Percentiles rank a stretch among this genome's conserved stretches.
Evolutionary conservation across 1,284 basidiomycete genomes (phyloP).

Genomic region (Trichosporon coremiiforme): DNA sequence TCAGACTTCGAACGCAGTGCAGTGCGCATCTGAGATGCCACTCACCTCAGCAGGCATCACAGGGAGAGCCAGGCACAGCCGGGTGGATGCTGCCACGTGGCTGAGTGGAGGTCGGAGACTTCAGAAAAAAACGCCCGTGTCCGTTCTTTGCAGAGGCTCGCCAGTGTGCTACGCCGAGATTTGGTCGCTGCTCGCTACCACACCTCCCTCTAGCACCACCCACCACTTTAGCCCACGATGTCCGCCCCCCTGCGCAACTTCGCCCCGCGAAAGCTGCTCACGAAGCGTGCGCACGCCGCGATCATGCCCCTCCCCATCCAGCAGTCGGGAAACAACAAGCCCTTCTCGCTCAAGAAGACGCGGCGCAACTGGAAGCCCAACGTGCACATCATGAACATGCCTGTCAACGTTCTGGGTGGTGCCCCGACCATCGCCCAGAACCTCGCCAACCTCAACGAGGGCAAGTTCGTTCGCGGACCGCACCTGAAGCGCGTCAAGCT

Average conservation of each 20-base stretch:
- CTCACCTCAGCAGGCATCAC: background rate
- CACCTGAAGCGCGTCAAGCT: constrained; percentile 47
- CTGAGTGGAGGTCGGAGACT: background rate
- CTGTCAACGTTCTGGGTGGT: constrained; percentile 39
- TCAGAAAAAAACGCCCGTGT: constrained; percentile 3
- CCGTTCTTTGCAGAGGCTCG: background rate
- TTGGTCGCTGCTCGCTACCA: background rate
- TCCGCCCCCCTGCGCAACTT: constrained; percentile 14
- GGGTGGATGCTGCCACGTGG: background rate
- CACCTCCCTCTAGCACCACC: background rate
- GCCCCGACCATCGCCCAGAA: constrained; percentile 13
- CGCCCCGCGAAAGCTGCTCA: constrained; percentile 26
- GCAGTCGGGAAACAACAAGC: constrained; percentile 76
- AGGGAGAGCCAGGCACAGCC: background rate
- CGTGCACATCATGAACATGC: constrained; percentile 61
- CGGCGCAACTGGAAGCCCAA: constrained; percentile 86
- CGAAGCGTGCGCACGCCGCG: constrained; percentile 41
- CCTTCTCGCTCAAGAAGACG: constrained; percentile 89
- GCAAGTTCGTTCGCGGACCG: constrained; percentile 17
- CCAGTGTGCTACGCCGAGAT: background rate
- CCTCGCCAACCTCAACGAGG: background rate
- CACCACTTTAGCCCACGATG: background rate
- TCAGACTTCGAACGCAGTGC: no score
- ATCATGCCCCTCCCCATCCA: constrained; percentile 48
- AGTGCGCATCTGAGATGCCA: background rate